Evolutionary conservation across 2,329 filamentous ascomycete species (phyloP), one percentile per base, ranked within the genome.

Genomic region (Penicillium nordicum): DNA sequence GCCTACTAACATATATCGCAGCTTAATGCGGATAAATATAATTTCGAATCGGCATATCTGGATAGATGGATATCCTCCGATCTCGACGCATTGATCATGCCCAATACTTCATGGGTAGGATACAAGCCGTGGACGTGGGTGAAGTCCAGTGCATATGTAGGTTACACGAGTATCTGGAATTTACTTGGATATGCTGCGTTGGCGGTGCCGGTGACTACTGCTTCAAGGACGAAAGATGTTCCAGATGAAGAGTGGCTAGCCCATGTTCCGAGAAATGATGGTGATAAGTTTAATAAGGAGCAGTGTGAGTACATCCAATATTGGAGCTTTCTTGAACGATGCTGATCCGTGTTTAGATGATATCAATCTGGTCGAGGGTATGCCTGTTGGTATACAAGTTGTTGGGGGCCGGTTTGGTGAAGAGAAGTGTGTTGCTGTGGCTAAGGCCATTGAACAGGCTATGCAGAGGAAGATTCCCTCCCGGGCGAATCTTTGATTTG

Each of bases 121-220:
- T 68, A 68, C 58, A 67, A 60, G 36, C 68, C 69, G 21, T 71
- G 63, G 58, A 66, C 66, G 11, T 69, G 64, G 73, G 72, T 68
- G 3, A 67, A 69, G 59, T 70, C 63, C 52, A 72, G 63, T 60
- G 69, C 65, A 44, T 76, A 70, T 54, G 65, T 68, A 53, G 70
- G 69, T 16, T 74, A 74, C 53, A 73, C 70, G 0, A 66, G 64
- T 43, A 64, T 74, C 57, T 69, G 73, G 73, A 70, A 73, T 37
- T 27, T 76, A 29, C 32, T 74, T 36, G 65, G 76, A 1, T 71
- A 68, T 60, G 61, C 72, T 5, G 64, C 65, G 25, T 48, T 74
- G 46, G 61, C 67, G 25, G 54, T 75, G 46, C 71, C 73, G 18
- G 67, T 62, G 2, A 73, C 71, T 18, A 69, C 40, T 18, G 63